Conservation (phyloP, 2,329 filamentous ascomycete genomes). For the Diaporthe humulicola region DNA sequence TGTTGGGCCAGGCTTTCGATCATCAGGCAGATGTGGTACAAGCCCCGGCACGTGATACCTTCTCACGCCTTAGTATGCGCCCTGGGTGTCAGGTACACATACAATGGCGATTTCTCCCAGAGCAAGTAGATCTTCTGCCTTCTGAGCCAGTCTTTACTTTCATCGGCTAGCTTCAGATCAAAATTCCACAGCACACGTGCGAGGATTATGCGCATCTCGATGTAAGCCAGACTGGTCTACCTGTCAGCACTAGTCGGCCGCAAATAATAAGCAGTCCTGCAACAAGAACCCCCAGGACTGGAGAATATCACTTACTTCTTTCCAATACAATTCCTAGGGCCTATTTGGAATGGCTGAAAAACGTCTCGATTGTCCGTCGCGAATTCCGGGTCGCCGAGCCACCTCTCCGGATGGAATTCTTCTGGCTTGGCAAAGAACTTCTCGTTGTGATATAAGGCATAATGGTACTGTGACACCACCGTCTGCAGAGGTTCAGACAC, state of each 20-base stretch:
- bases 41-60: not conserved
- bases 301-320: conserved; percentile 46
- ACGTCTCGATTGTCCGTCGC: conserved; percentile 35
- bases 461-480: conserved; percentile 49
- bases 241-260: conserved; percentile 28
- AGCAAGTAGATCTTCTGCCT: conserved; percentile 47
- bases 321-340: conserved; percentile 50
- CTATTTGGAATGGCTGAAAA: conserved; percentile 49
- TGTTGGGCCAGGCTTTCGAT: no score
- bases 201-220: conserved; percentile 53
- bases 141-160: conserved; percentile 46
- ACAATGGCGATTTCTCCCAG: conserved; percentile 48
- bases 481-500: conserved; percentile 43
- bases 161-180: conserved; percentile 47
- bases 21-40: not conserved
- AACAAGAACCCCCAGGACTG: no score
- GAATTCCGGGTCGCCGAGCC: conserved; percentile 42
- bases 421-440: conserved; percentile 50
- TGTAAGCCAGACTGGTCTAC: conserved; percentile 49
- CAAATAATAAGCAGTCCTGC: not conserved
- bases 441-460: conserved; percentile 46
- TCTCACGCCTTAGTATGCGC: conserved; percentile 10
- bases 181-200: conserved; percentile 51
- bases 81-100: conserved; percentile 44
- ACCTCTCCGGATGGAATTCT: conserved; percentile 52